phyloP scores from a whole-genome alignment of 768 basidiomycete genomes.

The Suillus brevipes region DNA sequence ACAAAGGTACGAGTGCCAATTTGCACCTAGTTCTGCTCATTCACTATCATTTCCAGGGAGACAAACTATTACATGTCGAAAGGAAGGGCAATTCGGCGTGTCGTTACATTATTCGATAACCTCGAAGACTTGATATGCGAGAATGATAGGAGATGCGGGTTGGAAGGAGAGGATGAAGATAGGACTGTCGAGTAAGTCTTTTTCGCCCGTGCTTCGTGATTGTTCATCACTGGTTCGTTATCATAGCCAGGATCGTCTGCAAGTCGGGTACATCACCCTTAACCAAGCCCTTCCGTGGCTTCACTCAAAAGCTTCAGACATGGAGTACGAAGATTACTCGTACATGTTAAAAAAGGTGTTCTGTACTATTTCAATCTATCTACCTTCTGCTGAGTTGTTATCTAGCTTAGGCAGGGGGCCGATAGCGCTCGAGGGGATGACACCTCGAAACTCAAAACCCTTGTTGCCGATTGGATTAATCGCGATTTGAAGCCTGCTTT shows the following conservation, averaged over 20 bases:
- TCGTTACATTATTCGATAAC: neutral
- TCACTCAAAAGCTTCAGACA: too few relatives aligned
- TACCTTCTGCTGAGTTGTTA: too few relatives aligned
- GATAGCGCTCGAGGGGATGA: too few relatives aligned
- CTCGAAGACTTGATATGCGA: neutral
- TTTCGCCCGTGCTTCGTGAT: neutral
- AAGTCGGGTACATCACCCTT: rapidly evolving
- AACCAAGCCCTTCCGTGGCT: neutral
- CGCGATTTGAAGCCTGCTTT: too few relatives aligned
- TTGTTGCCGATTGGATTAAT: too few relatives aligned
- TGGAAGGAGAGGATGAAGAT: neutral
- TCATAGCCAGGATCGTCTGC: neutral
- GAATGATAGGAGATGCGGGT: neutral
- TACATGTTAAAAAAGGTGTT: too few relatives aligned
- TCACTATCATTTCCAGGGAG: neutral
- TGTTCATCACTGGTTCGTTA: neutral
- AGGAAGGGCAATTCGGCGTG: neutral
- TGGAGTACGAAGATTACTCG: too few relatives aligned
- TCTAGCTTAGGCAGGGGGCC: too few relatives aligned
- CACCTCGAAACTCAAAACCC: too few relatives aligned
- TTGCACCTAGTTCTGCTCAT: neutral
- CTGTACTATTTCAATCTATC: too few relatives aligned
- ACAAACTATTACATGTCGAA: neutral
- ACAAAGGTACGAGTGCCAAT: neutral
- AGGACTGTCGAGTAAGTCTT: neutral